A percentile compares a stretch with the other conserved stretches of the same genome.
Conservation (phyloP, 441 rosid genomes). For the Euphorbia schlechtendalii region DNA sequence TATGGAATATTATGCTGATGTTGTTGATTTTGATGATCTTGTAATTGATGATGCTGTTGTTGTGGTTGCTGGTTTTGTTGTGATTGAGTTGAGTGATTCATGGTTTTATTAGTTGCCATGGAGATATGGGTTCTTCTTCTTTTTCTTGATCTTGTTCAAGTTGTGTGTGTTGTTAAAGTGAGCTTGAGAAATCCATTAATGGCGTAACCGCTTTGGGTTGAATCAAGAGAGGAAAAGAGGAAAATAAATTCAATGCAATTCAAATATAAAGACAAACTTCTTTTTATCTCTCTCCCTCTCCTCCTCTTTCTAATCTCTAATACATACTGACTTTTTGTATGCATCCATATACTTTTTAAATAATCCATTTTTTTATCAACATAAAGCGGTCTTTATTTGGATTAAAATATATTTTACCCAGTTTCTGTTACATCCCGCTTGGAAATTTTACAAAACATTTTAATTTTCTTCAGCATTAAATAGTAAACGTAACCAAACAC, state of each 20-base stretch:
- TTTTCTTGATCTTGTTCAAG: no score
- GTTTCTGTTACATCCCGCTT: no score
- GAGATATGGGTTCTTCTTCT: neutral
- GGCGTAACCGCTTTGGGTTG: constrained; percentile 18
- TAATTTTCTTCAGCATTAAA: no score
- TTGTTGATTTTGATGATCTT: constrained; percentile 27
- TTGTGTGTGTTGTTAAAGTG: constrained; percentile 4
- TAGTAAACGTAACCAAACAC: no score
- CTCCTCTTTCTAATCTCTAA: constrained; percentile 17
- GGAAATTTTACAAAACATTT: no score
- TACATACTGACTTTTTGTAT: constrained; percentile 28
- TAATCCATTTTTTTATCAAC: constrained; percentile 16
- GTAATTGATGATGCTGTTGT: constrained; percentile 26
- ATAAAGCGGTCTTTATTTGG: constrained; percentile 55
- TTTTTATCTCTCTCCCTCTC: constrained; percentile 15
- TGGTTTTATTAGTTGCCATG: constrained; percentile 43
- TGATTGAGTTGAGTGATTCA: constrained; percentile 29
- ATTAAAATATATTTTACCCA: no score
- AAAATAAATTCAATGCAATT: constrained; percentile 33
- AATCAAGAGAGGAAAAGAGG: constrained; percentile 8
- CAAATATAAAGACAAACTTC: constrained; percentile 36
- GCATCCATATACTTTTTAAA: no score
- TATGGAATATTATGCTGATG: constrained; percentile 51
- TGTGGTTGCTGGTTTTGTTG: constrained; percentile 27
- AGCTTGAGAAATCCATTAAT: constrained; percentile 34